Evolutionary conservation across 2,329 filamentous ascomycete species (phyloP).

Genomic region (Periconia digitata): DNA sequence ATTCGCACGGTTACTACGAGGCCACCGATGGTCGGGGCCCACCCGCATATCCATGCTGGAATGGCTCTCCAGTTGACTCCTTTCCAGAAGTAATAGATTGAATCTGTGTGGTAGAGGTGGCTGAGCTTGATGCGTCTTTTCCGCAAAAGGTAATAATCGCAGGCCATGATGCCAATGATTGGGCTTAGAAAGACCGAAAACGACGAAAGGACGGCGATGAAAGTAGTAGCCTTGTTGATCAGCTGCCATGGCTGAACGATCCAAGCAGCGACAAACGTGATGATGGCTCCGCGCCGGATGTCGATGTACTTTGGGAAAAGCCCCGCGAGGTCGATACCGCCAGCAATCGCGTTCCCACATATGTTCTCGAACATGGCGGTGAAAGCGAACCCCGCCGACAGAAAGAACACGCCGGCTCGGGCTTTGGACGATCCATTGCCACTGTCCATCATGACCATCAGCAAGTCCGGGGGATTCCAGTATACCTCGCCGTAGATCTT

Average conservation of each 20-base stretch:
- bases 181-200: constrained; percentile 47
- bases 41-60: constrained; percentile 49
- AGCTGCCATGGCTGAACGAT: constrained; percentile 43
- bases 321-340: constrained; percentile 41
- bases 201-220: constrained; percentile 44
- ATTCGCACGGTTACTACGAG: constrained; percentile 41
- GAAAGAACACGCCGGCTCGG: constrained; percentile 40
- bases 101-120: constrained; percentile 41
- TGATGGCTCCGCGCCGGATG: constrained; percentile 38
- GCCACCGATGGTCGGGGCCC: constrained; percentile 48
- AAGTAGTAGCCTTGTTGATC: constrained; percentile 40
- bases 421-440: constrained; percentile 45
- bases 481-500: constrained; percentile 41
- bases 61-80: constrained; percentile 50
- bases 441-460: constrained; percentile 50
- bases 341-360: constrained; percentile 37
- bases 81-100: constrained; percentile 48
- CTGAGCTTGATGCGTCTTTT: constrained; percentile 38
- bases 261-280: constrained; percentile 40
- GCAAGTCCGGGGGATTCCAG: constrained; percentile 48
- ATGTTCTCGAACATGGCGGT: constrained; percentile 47
- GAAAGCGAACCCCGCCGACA: constrained; percentile 38
- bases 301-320: constrained; percentile 38
- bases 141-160: constrained; percentile 43
- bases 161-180: constrained; percentile 44